A percentile compares a stretch with the other conserved stretches of the same genome.
Conservation (phyloP, 2,329 filamentous ascomycete species). For the Beauveria asiatica region DNA sequence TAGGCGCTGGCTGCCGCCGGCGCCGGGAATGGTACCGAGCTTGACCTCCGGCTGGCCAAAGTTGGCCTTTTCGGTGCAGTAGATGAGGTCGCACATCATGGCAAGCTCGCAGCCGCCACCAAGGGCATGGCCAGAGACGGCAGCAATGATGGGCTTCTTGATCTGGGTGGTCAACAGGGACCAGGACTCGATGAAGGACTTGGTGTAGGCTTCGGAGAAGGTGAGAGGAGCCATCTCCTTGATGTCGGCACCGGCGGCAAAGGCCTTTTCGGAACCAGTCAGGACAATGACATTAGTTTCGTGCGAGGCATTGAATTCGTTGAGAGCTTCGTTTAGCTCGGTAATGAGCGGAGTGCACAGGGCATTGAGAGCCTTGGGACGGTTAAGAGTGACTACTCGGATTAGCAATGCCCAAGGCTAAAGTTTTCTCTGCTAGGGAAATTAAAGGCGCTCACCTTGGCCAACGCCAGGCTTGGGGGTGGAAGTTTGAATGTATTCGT, state of each 20-base stretch:
- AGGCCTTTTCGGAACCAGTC: slow-evolving; percentile 82
- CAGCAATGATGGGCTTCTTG: slow-evolving; percentile 90
- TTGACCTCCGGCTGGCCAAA: slow-evolving; percentile 98
- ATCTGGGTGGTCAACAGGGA: slow-evolving; percentile 73
- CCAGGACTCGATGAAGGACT: slow-evolving; percentile 93
- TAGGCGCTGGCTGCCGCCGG: slow-evolving; percentile 81
- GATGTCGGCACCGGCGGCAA: slow-evolving; percentile 94
- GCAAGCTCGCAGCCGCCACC: slow-evolving; percentile 94
- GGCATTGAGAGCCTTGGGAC: slow-evolving; percentile 92
- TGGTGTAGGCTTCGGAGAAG: slow-evolving; percentile 79
- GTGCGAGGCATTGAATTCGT: slow-evolving; percentile 59
- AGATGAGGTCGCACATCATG: slow-evolving; percentile 94
- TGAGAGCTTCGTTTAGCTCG: slow-evolving; percentile 77
- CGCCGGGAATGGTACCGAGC: slow-evolving; percentile 84
- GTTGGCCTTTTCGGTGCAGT: slow-evolving; percentile 76
- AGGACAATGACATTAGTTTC: slow-evolving; percentile 70
- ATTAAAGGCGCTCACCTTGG: slow-evolving; percentile 52
- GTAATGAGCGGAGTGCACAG: slow-evolving; percentile 82
- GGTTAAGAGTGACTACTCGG: slow-evolving; percentile 75
- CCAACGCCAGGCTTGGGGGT: slow-evolving; percentile 83
- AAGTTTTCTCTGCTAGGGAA: neutral
- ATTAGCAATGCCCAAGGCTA: neutral
- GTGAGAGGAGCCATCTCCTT: slow-evolving; percentile 96
- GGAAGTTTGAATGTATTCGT: slow-evolving; percentile 77
- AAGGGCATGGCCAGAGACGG: slow-evolving; percentile 88